Base-by-base conservation (phyloP, 2,329 filamentous ascomycete genomes). In the Fusarium hostae region DNA sequence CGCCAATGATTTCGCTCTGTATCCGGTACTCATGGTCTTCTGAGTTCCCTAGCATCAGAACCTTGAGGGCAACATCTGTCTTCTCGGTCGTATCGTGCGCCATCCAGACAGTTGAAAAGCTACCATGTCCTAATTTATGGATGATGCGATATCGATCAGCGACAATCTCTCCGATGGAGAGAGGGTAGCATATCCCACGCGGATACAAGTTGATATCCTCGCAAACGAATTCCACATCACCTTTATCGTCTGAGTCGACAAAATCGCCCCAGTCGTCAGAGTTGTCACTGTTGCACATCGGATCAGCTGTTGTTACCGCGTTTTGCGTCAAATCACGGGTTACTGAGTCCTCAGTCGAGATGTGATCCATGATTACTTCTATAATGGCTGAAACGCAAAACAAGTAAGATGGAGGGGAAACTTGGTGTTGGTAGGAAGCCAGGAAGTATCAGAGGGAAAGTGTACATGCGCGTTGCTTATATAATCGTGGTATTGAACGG, bases 1-100 rank as follows among this genome's bases (percentile, higher is more conserved):
- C 0, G 0, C 15, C 10, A 1, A 48, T 48, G 4, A 22, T 22
- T 0, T 32, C 45, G 4, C 28, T 18, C 5, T 48, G 45, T 1
- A 18, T 12, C 1, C 9, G 1, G 1, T 9, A 22, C 0, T 32
- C 45, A 2, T 2, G 3, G 1, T 22, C 15, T 0, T 45, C 12
- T 9, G 15, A 16, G 1, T 2, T 6, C 45, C 20, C 20, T 2
- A 32, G 2, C 26, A 41, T 54, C 35, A 54, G 2, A 3, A 51
- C 10, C 28, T 59, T 59, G 2, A 41, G 44, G 1, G 44, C 20
- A 10, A 59, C 35, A 26, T 51, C 44, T 22, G 0, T 59, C 2
- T n/a, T 3, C 1, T 13, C 22, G 10, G 8, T 0, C 2, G 7
- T 8, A 0, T 35, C 56, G 0, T 51, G 6, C 1, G 44, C 34